phyloP scores from a whole-genome alignment of 176 grass and related monocot species.

The Elymus sibiricus region DNA sequence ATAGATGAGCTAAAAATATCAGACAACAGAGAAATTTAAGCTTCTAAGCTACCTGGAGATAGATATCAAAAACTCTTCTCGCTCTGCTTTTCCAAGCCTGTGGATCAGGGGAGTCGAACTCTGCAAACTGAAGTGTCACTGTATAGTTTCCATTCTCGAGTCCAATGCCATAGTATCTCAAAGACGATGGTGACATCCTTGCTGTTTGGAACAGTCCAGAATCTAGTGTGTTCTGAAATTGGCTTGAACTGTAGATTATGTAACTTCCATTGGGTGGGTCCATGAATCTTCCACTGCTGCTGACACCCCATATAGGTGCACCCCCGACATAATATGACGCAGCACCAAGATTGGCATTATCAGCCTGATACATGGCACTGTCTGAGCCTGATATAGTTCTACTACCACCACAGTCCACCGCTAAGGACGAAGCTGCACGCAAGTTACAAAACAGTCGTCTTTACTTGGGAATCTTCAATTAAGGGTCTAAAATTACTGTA shows the following conservation, averaged over 20 bases:
- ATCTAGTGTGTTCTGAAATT: slow-evolving; percentile 60
- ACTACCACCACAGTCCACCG: slow-evolving; percentile 56
- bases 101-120: slow-evolving; percentile 38
- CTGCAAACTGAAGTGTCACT: slow-evolving; percentile 65
- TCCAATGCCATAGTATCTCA: slow-evolving; percentile 89
- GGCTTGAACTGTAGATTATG: slow-evolving; percentile 19
- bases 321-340: slow-evolving; percentile 63
- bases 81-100: slow-evolving; percentile 54
- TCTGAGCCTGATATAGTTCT: slow-evolving; percentile 43
- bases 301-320: slow-evolving; percentile 65
- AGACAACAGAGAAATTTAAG: not conserved
- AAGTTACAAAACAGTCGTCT: not conserved
- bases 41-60: slow-evolving; percentile 55
- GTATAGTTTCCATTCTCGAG: slow-evolving; percentile 96
- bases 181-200: slow-evolving; percentile 76
- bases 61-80: slow-evolving; percentile 85
- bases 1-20: not conserved
- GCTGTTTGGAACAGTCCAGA: slow-evolving; percentile 58
- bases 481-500: not conserved
- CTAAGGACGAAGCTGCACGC: slow-evolving; percentile 66
- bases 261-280: slow-evolving; percentile 33
- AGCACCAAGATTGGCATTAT: slow-evolving; percentile 41
- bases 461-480: not conserved
- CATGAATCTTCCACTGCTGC: slow-evolving; percentile 66
- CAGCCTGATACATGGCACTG: slow-evolving; percentile 48